Conservation (phyloP, 305 asterid species). For the Galium porrigens region DNA sequence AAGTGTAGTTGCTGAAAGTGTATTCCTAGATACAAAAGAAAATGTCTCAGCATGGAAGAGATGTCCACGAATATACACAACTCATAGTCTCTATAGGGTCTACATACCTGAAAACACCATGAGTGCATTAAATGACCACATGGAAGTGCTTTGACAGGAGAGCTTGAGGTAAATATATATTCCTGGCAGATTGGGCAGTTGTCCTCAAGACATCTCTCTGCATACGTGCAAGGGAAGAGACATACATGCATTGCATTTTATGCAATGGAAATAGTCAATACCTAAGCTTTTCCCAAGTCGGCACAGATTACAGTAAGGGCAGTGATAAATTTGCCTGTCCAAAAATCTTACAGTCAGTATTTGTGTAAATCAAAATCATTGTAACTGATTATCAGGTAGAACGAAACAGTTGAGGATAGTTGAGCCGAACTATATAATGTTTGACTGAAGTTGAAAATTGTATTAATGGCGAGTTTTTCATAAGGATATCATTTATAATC, state of each 20-base stretch:
- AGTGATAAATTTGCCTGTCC: constrained; percentile 77
- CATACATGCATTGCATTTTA: constrained; percentile 97
- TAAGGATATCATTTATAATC: neutral
- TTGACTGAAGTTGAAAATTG: neutral
- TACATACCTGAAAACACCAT: constrained; percentile 59
- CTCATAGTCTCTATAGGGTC: constrained; percentile 9
- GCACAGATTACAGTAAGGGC: constrained; percentile 92
- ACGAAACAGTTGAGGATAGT: neutral
- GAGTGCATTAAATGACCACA: constrained; percentile 94
- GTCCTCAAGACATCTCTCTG: constrained; percentile 70
- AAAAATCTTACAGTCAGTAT: constrained; percentile 29
- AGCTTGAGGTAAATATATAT: constrained; percentile 58
- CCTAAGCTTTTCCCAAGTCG: constrained; percentile 82
- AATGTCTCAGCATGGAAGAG: constrained; percentile 15
- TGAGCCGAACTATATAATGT: no score
- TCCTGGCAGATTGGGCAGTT: constrained; percentile 93
- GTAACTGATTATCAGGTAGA: neutral
- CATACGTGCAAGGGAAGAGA: constrained; percentile 53
- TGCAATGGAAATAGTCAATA: constrained; percentile 71
- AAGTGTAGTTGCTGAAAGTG: constrained; percentile 63
- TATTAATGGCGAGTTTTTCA: neutral
- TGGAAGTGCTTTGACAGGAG: constrained; percentile 74
- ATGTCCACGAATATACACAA: neutral
- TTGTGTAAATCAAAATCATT: neutral
- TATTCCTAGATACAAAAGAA: constrained; percentile 43